Evolutionary conservation across 768 basidiomycete species (phyloP).

Genomic region (Calocera cornea): DNA sequence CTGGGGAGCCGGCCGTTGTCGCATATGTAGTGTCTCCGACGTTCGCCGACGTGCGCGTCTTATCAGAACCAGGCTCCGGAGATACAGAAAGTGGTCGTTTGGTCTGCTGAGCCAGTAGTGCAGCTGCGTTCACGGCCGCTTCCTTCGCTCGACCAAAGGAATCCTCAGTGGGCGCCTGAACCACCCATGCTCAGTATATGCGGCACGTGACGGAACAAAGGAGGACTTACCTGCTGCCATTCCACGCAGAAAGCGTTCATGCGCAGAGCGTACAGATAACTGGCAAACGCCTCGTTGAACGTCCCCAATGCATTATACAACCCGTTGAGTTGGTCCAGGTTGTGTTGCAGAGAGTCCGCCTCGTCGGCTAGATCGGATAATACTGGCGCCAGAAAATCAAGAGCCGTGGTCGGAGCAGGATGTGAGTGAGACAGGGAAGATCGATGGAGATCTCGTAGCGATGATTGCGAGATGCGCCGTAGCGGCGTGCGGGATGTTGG

Average conservation of each 20-base stretch:
- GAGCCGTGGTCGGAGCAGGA: constrained; percentile 64
- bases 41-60: constrained; percentile 6
- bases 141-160: constrained; percentile 41
- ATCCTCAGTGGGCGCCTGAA: constrained; percentile 44
- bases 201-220: neutral
- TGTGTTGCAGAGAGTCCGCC: constrained; percentile 61
- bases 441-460: constrained; percentile 70
- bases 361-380: constrained; percentile 82
- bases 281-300: constrained; percentile 89
- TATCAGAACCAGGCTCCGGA: neutral
- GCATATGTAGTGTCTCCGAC: neutral
- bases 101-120: neutral
- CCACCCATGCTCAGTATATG: neutral
- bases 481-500: constrained; percentile 51
- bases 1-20: neutral
- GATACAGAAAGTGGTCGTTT: neutral
- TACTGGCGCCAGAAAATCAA: constrained; percentile 74
- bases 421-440: constrained; percentile 41
- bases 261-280: constrained; percentile 80
- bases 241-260: constrained; percentile 93
- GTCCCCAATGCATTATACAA: constrained; percentile 63
- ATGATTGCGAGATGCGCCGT: constrained; percentile 80
- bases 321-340: constrained; percentile 54
- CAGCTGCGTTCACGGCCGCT: constrained; percentile 35
- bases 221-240: constrained; percentile 60